Base-by-base conservation (phyloP, 2,329 filamentous ascomycete species). In the Aspergillus latus region DNA sequence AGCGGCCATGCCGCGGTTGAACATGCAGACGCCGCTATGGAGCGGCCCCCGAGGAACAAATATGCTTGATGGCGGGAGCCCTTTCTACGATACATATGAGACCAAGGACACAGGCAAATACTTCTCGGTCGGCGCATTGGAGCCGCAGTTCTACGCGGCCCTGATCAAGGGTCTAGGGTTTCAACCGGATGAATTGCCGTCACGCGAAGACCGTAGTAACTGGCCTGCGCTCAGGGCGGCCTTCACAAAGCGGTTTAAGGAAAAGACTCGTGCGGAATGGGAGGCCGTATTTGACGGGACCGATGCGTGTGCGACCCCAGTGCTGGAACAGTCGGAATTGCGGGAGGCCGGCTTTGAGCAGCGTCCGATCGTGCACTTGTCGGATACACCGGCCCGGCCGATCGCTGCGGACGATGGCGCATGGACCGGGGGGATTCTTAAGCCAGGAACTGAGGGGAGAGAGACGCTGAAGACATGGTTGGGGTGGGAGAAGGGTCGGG, bases 261-360 rank as follows among this genome's bases (percentile, higher is more conserved):
- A 77, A 44, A 90, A 86, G 75, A 88, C 88, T 4, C 81, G 92
- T 34, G 69, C 74, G 0, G 88, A 96, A 70, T 97, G 93, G 93
- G 93, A 96, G 74, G 70, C 59, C 3, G 78, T 96, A 5, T 97
- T 97, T 70, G 90, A 96, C 70, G 90, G 89, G 9, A 94, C 89
- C 0, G 93, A 97, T 75, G 93, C 93, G 1, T 97, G 93, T 72
- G 91, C 88, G 61, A 91, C 90, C n/a, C 93, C 93, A 0, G 89
- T 97, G 1, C 77, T 96, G 42, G 86, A 86, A 34, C 89, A 91
- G 62, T 67, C 64, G 0, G 92, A 96, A 74, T 77, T 96, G 43
- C 84, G 90, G 66, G 62, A 70, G n/a, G 75, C 71, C 16, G 81
- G 80, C 0, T 85, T 73, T 59, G 75, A 79, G 32, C 77, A 78